phyloP scores from a whole-genome alignment of 148 eudicot species.

The Selenicereus undatus region DNA sequence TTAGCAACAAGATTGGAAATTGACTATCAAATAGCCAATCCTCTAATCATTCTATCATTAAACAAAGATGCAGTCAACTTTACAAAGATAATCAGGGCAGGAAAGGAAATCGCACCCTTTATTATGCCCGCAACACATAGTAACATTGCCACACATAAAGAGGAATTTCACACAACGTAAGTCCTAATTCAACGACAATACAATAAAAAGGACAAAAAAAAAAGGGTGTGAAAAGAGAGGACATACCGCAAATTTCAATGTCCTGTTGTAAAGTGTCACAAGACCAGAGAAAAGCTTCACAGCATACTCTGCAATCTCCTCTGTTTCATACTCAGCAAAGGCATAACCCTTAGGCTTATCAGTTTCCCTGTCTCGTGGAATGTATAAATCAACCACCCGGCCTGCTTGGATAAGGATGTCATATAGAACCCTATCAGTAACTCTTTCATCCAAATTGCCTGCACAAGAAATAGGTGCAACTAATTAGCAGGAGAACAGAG shows the following conservation, averaged over 20 bases:
- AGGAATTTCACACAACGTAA: background rate
- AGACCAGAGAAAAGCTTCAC: slow-evolving; percentile 88
- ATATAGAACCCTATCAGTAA: slow-evolving; percentile 80
- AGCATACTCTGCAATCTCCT: slow-evolving; percentile 88
- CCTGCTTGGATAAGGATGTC: slow-evolving; percentile 97
- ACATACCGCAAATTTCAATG: slow-evolving; percentile 78
- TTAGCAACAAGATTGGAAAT: background rate
- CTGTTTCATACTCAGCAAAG: slow-evolving; percentile 85
- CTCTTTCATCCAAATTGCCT: slow-evolving; percentile 93
- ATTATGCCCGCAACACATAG: background rate
- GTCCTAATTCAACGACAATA: too few species aligned
- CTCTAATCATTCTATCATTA: background rate
- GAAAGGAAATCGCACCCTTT: background rate
- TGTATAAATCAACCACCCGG: slow-evolving; percentile 69
- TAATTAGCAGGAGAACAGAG: slow-evolving; percentile 5
- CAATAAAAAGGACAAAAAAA: background rate
- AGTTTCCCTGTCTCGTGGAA: slow-evolving; percentile 93
- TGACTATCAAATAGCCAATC: background rate
- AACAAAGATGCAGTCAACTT: background rate
- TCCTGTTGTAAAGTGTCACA: slow-evolving; percentile 75
- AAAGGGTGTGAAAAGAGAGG: background rate
- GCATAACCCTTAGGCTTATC: slow-evolving; percentile 82
- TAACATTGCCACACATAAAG: background rate
- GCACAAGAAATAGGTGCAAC: background rate
- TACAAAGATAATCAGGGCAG: background rate